These are phyloP conservation scores for Eutrema japonicum DNA, from an alignment of 345 rosid genomes.

Conservation along the genomic window DNA sequence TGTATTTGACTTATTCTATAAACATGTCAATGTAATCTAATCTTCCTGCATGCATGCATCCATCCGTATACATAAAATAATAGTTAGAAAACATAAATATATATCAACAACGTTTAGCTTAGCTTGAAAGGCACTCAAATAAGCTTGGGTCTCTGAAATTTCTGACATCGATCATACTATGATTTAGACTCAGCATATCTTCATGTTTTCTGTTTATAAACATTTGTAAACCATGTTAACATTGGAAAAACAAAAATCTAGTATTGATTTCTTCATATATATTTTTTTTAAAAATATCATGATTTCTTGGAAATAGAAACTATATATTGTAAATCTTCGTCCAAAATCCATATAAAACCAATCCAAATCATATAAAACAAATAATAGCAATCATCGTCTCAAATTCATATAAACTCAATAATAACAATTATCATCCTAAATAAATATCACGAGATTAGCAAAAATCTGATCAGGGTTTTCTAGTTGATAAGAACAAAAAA, in stretches of 20 bases:
- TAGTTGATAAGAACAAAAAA: not conserved
- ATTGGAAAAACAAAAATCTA: not conserved
- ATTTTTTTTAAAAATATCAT: too few species aligned
- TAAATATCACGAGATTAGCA: too few species aligned
- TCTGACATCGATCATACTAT: conserved; percentile 33
- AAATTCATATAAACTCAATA: too few species aligned
- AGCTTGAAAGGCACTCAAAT: conserved; percentile 39
- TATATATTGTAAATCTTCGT: not conserved
- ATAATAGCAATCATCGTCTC: too few species aligned
- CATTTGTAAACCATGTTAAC: not conserved
- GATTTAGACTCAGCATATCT: conserved; percentile 21
- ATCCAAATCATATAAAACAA: too few species aligned
- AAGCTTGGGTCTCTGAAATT: conserved; percentile 20
- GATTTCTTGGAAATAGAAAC: not conserved
- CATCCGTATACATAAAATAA: not conserved
- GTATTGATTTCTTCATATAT: too few species aligned
- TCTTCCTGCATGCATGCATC: conserved; percentile 6
- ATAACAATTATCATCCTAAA: too few species aligned
- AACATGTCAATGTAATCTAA: conserved; percentile 1
- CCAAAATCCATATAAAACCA: too few species aligned
- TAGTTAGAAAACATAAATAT: conserved; percentile 21
- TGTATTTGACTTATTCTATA: not conserved
- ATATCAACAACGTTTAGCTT: conserved; percentile 30
- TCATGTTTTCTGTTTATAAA: not conserved
- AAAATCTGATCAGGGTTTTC: not conserved